Base-by-base conservation (phyloP, 176 grass and related monocot species). In the Bolboschoenus planiculmis region DNA sequence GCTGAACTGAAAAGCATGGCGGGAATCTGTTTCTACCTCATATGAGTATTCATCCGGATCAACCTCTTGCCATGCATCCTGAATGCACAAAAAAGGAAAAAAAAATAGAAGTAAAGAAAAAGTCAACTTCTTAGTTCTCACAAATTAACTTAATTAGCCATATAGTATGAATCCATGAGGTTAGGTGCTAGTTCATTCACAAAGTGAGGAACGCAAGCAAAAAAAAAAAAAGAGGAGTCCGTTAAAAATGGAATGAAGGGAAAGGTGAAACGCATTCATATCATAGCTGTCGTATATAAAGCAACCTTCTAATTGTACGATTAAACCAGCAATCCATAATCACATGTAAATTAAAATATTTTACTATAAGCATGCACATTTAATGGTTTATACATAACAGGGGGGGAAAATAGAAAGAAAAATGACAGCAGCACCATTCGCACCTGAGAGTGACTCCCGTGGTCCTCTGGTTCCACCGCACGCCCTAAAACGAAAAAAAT, bases 1-100 rank as follows among this genome's bases (percentile, higher is more conserved):
- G 40, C 65, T 70, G 18, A 40, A 70, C n/a, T n/a, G 3, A 14
- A 73, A 47, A 14, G 68, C 68, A 73, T 15, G 10, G 4, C 14
- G 15, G 4, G 20, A 59, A 34, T 80, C 11, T 56, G 2, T 58
- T 79, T 68, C 78, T 93, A 83, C 96, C 91, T 99, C 96, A 60
- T 99, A 99, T 40, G 87, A 93, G 47, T 91, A 99, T 86, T 99
- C 96, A 58, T 95, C 96, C 61, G 91, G 91, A 86, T 99, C 96
- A 89, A 93, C 86, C 85, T 99, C 96, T 76, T 99, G 91, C 96
- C 96, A 99, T 77, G 91, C 86, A 88, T 99, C 96, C 96, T 98
- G 82, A 37, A 55, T 90, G 77, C 23, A 72, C 42, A 75, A 67
- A 87, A 88, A 76, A 24, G 57, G 31, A 39, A 30, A 84, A 10